Evolutionary conservation across 164 flowering plant genomes (phyloP).

Genomic region (Pachysandra terminalis): DNA sequence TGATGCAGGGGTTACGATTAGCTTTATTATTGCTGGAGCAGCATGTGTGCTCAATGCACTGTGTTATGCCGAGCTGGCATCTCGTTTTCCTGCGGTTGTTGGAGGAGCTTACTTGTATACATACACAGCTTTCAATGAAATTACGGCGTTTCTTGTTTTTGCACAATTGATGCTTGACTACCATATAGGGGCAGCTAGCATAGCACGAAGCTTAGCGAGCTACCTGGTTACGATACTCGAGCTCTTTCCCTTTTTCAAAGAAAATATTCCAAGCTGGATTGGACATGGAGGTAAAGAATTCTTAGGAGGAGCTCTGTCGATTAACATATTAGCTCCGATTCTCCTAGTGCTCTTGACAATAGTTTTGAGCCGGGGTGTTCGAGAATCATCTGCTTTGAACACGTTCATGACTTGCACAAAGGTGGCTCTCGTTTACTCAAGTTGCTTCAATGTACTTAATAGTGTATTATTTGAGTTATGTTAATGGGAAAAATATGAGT

Average conservation of each 20-base stretch:
- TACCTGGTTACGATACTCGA: slow-evolving; percentile 64
- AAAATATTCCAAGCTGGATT: slow-evolving; percentile 75
- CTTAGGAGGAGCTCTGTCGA: slow-evolving; percentile 69
- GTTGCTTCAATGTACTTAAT: neutral
- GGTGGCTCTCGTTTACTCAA: slow-evolving; percentile 36
- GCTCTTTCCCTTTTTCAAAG: slow-evolving; percentile 71
- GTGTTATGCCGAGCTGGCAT: slow-evolving; percentile 89
- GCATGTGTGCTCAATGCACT: slow-evolving; percentile 90
- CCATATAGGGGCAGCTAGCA: slow-evolving; percentile 97
- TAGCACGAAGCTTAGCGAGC: slow-evolving; percentile 90
- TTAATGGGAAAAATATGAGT: neutral
- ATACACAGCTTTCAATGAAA: slow-evolving; percentile 92
- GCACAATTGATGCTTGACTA: slow-evolving; percentile 89
- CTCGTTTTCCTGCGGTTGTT: slow-evolving; percentile 94
- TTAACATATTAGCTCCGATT: slow-evolving; percentile 85
- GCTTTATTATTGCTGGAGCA: slow-evolving; percentile 87
- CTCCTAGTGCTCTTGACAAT: slow-evolving; percentile 64
- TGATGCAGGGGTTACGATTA: slow-evolving; percentile 93
- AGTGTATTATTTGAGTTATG: neutral
- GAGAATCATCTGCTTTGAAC: slow-evolving; percentile 81
- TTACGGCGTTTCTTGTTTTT: slow-evolving; percentile 93
- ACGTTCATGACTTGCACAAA: slow-evolving; percentile 75
- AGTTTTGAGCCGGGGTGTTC: slow-evolving; percentile 80
- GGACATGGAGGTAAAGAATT: slow-evolving; percentile 72
- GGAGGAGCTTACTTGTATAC: slow-evolving; percentile 95